These are phyloP conservation scores for Leccinum subgranulosum DNA, from an alignment of 768 basidiomycete genomes.

Conservation along the genomic window DNA sequence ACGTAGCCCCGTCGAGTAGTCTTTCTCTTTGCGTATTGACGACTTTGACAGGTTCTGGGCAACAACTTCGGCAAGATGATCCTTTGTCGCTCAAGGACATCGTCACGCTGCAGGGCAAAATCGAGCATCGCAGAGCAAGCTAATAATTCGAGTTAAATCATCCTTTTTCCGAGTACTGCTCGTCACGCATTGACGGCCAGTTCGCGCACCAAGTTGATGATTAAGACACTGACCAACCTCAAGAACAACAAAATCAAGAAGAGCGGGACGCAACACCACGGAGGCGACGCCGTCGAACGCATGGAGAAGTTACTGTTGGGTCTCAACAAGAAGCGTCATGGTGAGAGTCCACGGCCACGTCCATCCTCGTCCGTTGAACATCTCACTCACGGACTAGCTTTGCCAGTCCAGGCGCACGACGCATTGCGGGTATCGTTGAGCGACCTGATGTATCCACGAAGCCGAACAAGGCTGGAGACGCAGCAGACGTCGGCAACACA, in stretches of 20 bases:
- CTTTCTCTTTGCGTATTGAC: slow-evolving; percentile 1
- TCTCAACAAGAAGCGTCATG: slow-evolving; percentile 72
- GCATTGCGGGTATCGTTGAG: slow-evolving; percentile 79
- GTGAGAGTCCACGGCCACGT: slow-evolving; percentile 34
- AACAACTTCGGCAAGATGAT: slow-evolving; percentile 88
- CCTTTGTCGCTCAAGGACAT: slow-evolving; percentile 91
- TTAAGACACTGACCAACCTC: slow-evolving; percentile 87
- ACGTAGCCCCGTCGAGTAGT: slow-evolving; percentile 20
- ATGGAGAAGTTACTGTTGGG: slow-evolving; percentile 86
- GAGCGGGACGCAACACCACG: slow-evolving; percentile 62
- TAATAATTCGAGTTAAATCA: slow-evolving; percentile 46
- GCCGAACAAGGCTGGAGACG: too few species aligned
- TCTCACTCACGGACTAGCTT: not conserved
- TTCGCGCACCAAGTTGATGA: slow-evolving; percentile 94
- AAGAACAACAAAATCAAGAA: slow-evolving; percentile 86
- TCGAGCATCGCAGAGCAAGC: slow-evolving; percentile 56
- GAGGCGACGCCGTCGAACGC: slow-evolving; percentile 66
- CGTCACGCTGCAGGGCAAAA: slow-evolving; percentile 76
- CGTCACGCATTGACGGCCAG: slow-evolving; percentile 36
- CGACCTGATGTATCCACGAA: slow-evolving; percentile 49
- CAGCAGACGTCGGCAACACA: too few species aligned
- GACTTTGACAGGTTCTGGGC: slow-evolving; percentile 70
- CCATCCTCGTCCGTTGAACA: not conserved
- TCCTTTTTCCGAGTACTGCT: not conserved
- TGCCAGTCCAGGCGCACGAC: slow-evolving; percentile 79